Base-by-base conservation (phyloP, 345 rosid species). In the Eucalyptus regnans region DNA sequence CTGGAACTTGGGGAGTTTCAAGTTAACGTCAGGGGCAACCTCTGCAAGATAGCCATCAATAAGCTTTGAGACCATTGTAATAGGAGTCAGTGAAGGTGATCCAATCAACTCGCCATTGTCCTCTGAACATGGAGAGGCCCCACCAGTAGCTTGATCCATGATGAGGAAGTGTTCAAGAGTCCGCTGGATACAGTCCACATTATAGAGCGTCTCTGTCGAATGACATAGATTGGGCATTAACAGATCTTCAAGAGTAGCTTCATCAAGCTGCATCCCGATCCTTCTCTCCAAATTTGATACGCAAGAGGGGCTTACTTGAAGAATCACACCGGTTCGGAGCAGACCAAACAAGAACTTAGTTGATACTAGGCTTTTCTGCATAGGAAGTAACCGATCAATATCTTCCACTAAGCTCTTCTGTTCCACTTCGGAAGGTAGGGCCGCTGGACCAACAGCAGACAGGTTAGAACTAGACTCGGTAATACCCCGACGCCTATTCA, bases 11-110 rank as follows among this genome's bases (percentile, higher is more conserved):
- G 96, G 96, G 92, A 95, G 96, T 94, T 97, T 97, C 91, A 97
- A 93, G 92, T 97, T 97, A 68, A 95, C 93, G 89, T 97, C 99
- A 79, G 99, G 97, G 56, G 98, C 99, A 91, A 97, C 98, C 96
- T 97, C 99, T 16, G 99, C 98, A 12, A 97, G 96, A 89, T 96
- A 97, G 46, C 99, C 99, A 80, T 97, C 99, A n/a, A 97, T 95
- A 92, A 97, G 94, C 94, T 97, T 97, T 37, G 99, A 96, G 15
- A 96, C 99, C 79, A 88, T 93, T 27, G 98, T 92, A 92, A 97
- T 93, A 58, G 99, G 99, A 80, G 97, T 95, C 88, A 95, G 87
- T 25, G 95, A 95, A 51, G 99, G 99, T 12, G 99, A 96, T 25
- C 97, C 97, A 50, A 96, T 94, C 90, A 96, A 91, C 88, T 95